Evolutionary conservation across 345 rosid species (phyloP).

Genomic region (Raphanus raphanistrum): DNA sequence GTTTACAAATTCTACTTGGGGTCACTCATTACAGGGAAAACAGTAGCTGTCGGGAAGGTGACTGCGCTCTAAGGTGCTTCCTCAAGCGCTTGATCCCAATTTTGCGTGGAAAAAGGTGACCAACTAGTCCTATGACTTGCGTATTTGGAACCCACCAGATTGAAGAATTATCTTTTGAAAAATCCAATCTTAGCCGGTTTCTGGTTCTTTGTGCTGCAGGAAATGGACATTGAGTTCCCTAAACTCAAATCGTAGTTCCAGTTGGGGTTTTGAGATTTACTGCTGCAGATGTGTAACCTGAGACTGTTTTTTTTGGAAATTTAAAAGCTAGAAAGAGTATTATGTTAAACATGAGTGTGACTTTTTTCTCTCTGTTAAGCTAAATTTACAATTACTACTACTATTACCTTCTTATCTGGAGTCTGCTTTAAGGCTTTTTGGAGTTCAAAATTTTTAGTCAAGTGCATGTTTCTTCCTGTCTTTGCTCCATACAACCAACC

Average conservation of each 20-base stretch:
- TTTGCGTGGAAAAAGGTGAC: conserved; percentile 39
- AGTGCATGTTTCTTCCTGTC: background rate
- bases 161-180: background rate
- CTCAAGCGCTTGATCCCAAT: conserved; percentile 45
- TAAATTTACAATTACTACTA: background rate
- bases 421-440: background rate
- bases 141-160: background rate
- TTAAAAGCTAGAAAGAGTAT: conserved; percentile 15
- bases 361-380: background rate
- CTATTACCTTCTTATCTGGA: background rate
- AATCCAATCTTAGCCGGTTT: background rate
- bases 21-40: conserved; percentile 52
- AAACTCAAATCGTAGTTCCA: background rate
- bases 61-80: conserved; percentile 41
- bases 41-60: conserved; percentile 75
- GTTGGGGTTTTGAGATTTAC: conserved; percentile 22
- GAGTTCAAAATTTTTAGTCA: background rate
- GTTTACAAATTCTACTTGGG: background rate
- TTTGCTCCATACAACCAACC: conserved; percentile 4
- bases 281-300: conserved; percentile 22
- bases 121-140: background rate
- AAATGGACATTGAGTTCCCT: conserved; percentile 7
- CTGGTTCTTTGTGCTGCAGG: conserved; percentile 15
- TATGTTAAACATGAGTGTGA: conserved; percentile 19
- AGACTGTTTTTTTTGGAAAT: conserved; percentile 6